Evolutionary conservation across 1,139 yeast genomes (phyloP).

Genomic region (Debaryomyces robertsiae): DNA sequence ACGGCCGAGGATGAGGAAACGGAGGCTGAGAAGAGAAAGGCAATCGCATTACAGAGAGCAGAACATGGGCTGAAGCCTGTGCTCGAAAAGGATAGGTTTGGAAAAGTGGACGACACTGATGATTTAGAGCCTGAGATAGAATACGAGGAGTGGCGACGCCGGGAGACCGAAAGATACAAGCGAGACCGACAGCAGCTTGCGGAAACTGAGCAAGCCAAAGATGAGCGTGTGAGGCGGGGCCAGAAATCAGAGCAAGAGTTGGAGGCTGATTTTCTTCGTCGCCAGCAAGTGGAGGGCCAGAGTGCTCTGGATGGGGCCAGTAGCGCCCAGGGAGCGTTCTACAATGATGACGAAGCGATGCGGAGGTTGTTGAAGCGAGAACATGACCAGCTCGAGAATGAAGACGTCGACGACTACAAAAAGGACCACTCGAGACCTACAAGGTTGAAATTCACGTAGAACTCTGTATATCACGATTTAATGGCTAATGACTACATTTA

Average conservation of each 20-base stretch:
- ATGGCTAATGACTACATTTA: conserved; percentile 1
- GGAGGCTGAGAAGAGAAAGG: conserved; percentile 6
- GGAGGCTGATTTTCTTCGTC: conserved; percentile 12
- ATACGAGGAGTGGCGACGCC: conserved; percentile 36
- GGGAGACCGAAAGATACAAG: conserved; percentile 33
- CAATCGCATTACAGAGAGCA: conserved; percentile 13
- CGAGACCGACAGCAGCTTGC: conserved; percentile 31
- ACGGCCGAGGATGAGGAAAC: neutral
- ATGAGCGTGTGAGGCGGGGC: conserved; percentile 21
- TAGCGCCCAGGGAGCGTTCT: conserved; percentile 15
- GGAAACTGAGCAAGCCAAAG: conserved; percentile 26
- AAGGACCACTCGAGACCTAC: conserved; percentile 28
- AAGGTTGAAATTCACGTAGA: conserved; percentile 16
- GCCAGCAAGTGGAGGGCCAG: conserved; percentile 1
- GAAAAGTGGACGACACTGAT: conserved; percentile 45
- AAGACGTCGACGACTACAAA: conserved; percentile 17
- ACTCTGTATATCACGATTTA: conserved; percentile 5
- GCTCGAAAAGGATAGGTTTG: conserved; percentile 17
- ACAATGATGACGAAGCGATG: conserved; percentile 15
- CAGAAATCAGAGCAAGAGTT: conserved; percentile 18
- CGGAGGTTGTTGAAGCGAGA: conserved; percentile 20
- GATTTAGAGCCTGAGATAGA: conserved; percentile 43
- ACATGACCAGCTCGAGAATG: conserved; percentile 17
- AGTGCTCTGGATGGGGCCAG: neutral
- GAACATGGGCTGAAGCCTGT: conserved; percentile 9